Evolutionary conservation across 2,329 filamentous ascomycete species (phyloP), one percentile per base, ranked within the genome.

Genomic region (Verticillium nubilum): DNA sequence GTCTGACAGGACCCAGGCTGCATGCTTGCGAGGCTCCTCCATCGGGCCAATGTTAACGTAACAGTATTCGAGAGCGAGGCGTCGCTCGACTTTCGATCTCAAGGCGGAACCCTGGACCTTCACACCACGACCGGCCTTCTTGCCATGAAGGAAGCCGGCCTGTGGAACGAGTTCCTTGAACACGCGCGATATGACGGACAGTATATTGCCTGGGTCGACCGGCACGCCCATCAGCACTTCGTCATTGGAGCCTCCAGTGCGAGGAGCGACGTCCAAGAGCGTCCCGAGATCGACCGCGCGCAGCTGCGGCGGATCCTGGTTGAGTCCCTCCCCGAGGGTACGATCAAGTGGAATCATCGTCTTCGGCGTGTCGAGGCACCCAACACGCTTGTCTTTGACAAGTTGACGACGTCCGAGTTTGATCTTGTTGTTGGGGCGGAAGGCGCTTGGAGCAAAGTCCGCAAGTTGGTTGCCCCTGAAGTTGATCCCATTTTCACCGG

Each of bases 51-150:
- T 54, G 72, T 83, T 55, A 68, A 78, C 4, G 76, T 77, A 61
- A 79, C 74, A 6, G 69, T 86, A 27, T 86, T 79, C 64, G 79
- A 85, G 68, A 71, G 74, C 53, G 79, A 82, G 28, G 58, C 69
- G 7, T 73, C 74, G 3, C 73, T 75, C n/a, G 64, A 77, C 61
- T 76, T 76, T 58, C 74, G 79, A 50, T 74, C 70, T 5, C 79
- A 84, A 65, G 82, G 82, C 31, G 82, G 83, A 9, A 79, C 73
- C 4, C 75, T 86, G 2, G 83, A 86, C 64, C 69, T 86, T 9
- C 82, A 86, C 62, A 76, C 76, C 0, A 63, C 71, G 3, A 79
- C 78, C 1, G 83, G 83, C 0, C 76, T 85, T 31, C 70, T 73
- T 4, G 82, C 82, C 0, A 66, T 86, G 54, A 76, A 76, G 57